phyloP scores from a whole-genome alignment of 2,329 filamentous ascomycete species.

The Gremmenia infestans region DNA sequence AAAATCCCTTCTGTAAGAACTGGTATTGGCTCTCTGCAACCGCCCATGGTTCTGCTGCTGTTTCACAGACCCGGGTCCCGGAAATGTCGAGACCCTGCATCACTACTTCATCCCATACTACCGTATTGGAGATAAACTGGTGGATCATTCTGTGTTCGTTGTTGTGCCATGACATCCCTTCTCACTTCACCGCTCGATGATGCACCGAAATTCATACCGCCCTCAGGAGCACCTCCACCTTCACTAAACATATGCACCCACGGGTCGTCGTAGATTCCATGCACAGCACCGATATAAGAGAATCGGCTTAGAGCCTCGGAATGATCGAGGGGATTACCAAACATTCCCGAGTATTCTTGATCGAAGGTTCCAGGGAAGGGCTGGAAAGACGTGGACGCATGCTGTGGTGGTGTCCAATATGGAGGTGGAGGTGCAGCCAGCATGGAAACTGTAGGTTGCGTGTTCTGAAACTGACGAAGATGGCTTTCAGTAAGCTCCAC shows the following conservation, averaged over 20 bases:
- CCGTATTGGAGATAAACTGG: too few species aligned
- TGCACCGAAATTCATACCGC: neutral
- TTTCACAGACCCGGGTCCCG: too few species aligned
- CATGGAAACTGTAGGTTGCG: neutral
- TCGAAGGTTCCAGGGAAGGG: neutral
- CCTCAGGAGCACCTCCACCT: neutral
- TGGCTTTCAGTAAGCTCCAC: conserved; percentile 3
- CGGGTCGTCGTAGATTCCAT: conserved; percentile 22
- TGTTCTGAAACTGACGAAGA: conserved; percentile 7
- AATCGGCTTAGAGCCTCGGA: conserved; percentile 14
- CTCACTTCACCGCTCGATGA: too few species aligned
- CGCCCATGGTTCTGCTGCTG: too few species aligned
- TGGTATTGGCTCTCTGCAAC: too few species aligned
- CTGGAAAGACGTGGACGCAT: neutral
- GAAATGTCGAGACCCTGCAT: too few species aligned
- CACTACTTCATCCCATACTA: too few species aligned
- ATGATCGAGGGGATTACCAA: conserved; percentile 14
- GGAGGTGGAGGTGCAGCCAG: conserved; percentile 1
- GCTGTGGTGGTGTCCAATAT: conserved; percentile 2
- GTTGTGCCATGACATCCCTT: too few species aligned
- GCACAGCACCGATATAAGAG: conserved; percentile 14
- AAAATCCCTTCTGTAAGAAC: too few species aligned
- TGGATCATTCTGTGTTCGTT: too few species aligned
- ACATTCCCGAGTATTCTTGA: neutral
- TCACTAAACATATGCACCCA: conserved; percentile 11